Percentiles rank a stretch among this genome's conserved stretches.
Evolutionary conservation across 2,329 filamentous ascomycete species (phyloP).

Genomic region (Metarhizium guizhouense): DNA sequence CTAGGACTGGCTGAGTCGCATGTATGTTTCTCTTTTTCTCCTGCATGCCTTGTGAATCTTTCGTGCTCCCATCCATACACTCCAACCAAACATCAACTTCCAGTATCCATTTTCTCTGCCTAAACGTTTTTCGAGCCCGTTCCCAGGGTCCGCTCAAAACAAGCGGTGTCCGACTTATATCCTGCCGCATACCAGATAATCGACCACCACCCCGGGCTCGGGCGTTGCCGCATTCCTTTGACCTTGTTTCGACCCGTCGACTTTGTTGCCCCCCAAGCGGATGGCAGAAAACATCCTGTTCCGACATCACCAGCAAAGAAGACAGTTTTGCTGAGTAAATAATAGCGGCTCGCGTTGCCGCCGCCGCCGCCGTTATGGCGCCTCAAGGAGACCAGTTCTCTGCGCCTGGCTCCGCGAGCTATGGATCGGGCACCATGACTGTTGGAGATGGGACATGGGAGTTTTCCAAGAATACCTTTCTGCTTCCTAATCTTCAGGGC

Average conservation of each 20-base stretch:
- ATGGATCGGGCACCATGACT: slow-evolving; percentile 63
- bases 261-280: neutral
- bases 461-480: slow-evolving; percentile 64
- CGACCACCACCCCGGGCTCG: neutral
- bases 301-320: neutral
- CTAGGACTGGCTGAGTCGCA: neutral
- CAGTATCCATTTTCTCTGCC: neutral
- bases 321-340: neutral
- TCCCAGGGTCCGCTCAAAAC: neutral
- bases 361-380: slow-evolving; percentile 38
- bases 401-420: slow-evolving; percentile 62
- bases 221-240: slow-evolving; percentile 2
- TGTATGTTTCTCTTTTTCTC: neutral
- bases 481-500: slow-evolving; percentile 68
- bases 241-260: neutral
- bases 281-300: neutral
- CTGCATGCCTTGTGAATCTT: neutral
- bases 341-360: slow-evolving; percentile 6
- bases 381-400: slow-evolving; percentile 52
- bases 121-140: neutral
- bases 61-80: neutral
- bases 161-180: neutral
- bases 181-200: slow-evolving; percentile 1
- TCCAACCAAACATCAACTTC: neutral
- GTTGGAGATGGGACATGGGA: slow-evolving; percentile 84